Conservation (phyloP, 805 yeast species). For the Saccharomycopsis sp. region DNA sequence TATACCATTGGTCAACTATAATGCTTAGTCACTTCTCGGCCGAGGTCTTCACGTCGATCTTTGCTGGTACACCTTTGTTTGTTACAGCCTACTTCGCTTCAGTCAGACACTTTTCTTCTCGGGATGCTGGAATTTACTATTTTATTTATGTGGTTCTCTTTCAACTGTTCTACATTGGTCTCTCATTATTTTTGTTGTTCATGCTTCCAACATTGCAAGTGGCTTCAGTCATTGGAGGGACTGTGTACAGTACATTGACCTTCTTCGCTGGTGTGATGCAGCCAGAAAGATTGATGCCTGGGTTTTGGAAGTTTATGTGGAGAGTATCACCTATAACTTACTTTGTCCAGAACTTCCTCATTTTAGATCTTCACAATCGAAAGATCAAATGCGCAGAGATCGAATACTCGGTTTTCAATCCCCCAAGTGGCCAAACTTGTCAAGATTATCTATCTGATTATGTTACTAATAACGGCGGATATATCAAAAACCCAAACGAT, state of each 20-base stretch:
- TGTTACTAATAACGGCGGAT: slow-evolving; percentile 44
- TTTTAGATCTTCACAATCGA: slow-evolving; percentile 42
- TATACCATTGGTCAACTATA: slow-evolving; percentile 62
- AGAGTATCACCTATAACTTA: slow-evolving; percentile 68
- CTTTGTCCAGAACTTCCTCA: slow-evolving; percentile 51
- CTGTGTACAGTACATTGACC: slow-evolving; percentile 49
- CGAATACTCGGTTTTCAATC: slow-evolving; percentile 46
- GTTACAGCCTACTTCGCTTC: slow-evolving; percentile 47
- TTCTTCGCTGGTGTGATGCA: slow-evolving; percentile 66
- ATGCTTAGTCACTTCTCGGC: slow-evolving; percentile 43
- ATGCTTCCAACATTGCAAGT: background rate
- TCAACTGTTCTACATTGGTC: background rate
- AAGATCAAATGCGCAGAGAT: slow-evolving; percentile 40
- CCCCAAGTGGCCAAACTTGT: slow-evolving; percentile 63
- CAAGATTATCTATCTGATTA: slow-evolving; percentile 43
- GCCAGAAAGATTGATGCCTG: slow-evolving; percentile 53
- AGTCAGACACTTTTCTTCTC: slow-evolving; percentile 36
- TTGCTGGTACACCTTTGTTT: slow-evolving; percentile 44
- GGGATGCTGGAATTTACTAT: slow-evolving; percentile 46
- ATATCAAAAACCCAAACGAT: slow-evolving; percentile 46
- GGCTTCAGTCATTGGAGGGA: slow-evolving; percentile 35
- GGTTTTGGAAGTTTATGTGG: slow-evolving; percentile 84
- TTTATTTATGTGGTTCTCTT: slow-evolving; percentile 22
- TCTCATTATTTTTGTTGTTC: slow-evolving; percentile 31
- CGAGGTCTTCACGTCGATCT: slow-evolving; percentile 53